phyloP scores from a whole-genome alignment of 2,329 filamentous ascomycete species.

The Cryphonectria naterciae region DNA sequence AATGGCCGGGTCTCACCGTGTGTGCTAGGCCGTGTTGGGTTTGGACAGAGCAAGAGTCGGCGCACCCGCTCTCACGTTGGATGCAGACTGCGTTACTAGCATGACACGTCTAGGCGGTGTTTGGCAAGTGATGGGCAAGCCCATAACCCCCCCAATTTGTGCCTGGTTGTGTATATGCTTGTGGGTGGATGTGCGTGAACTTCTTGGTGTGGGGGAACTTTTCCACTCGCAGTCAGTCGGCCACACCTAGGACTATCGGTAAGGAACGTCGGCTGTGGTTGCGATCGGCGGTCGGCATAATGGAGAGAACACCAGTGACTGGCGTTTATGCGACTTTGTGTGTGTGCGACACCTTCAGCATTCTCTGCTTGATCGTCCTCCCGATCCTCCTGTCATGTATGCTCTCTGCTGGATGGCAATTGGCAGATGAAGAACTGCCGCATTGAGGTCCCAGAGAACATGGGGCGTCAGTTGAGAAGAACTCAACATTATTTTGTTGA shows the following conservation, averaged over 20 bases:
- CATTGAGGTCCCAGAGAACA: too few relatives aligned
- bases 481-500: background rate
- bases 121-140: slow-evolving; percentile 5
- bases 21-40: background rate
- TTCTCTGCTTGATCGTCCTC: background rate
- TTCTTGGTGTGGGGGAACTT: too few relatives aligned
- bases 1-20: background rate
- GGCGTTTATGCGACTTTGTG: background rate
- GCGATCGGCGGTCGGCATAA: background rate
- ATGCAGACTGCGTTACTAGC: background rate
- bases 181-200: background rate
- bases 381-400: too few relatives aligned
- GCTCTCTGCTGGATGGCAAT: too few relatives aligned
- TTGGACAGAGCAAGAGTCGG: background rate
- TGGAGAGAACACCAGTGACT: background rate
- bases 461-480: too few relatives aligned
- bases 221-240: background rate
- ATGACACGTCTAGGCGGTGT: slow-evolving; percentile 5
- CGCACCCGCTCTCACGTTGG: background rate
- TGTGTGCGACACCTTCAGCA: background rate
- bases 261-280: background rate
- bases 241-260: background rate
- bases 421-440: too few relatives aligned
- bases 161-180: background rate
- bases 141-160: background rate